Conservation (phyloP, 495 filamentous ascomycete species). For the Niebla homalea region DNA sequence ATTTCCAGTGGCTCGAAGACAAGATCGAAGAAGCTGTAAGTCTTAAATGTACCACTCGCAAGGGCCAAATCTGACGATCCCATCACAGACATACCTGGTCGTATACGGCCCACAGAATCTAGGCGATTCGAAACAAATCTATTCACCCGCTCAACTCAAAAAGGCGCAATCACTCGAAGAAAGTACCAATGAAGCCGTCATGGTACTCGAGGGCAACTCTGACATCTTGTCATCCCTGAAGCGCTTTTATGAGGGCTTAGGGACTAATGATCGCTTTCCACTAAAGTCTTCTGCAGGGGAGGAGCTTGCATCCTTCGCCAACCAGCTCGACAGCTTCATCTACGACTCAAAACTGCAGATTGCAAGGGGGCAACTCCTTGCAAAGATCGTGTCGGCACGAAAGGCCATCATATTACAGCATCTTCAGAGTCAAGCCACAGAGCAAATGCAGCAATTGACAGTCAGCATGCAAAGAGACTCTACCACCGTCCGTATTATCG, state of each 20-base stretch:
- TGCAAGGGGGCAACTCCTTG: slow-evolving; percentile 21
- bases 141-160: slow-evolving; percentile 21
- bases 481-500: slow-evolving; percentile 29
- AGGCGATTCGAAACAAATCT: slow-evolving; percentile 13
- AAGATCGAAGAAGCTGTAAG: slow-evolving; percentile 22
- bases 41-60: background rate
- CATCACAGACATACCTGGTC: slow-evolving; percentile 10
- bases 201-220: slow-evolving; percentile 27
- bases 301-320: slow-evolving; percentile 21
- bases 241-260: slow-evolving; percentile 24
- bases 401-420: slow-evolving; percentile 25
- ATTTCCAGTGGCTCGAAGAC: slow-evolving; percentile 28
- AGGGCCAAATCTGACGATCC: background rate
- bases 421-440: slow-evolving; percentile 23
- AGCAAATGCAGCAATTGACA: slow-evolving; percentile 23
- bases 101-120: slow-evolving; percentile 13
- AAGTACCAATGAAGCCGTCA: slow-evolving; percentile 21
- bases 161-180: slow-evolving; percentile 26
- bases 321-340: slow-evolving; percentile 25
- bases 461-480: slow-evolving; percentile 26
- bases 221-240: slow-evolving; percentile 25
- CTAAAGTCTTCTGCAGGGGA: slow-evolving; percentile 11
- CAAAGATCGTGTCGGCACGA: slow-evolving; percentile 22
- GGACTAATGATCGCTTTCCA: slow-evolving; percentile 21
- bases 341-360: slow-evolving; percentile 26